Percentiles rank a stretch among this genome's conserved stretches.
Evolutionary conservation across 768 basidiomycete genomes (phyloP).

Genomic region (Pulveroboletus ravenelii): DNA sequence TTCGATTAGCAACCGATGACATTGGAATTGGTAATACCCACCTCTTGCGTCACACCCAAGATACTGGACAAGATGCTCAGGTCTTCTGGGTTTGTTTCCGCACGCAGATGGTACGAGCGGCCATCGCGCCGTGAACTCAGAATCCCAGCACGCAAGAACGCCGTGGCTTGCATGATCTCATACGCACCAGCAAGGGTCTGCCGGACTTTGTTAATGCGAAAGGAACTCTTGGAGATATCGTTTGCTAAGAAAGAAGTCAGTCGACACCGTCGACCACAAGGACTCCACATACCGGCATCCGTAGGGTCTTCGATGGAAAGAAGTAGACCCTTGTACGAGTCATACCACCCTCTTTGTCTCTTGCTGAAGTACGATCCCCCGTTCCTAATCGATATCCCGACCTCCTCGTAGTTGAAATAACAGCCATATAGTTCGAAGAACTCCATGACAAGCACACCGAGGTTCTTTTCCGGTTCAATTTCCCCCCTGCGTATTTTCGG

Average conservation of each 20-base stretch:
- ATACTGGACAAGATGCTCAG: constrained; percentile 77
- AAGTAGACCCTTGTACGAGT: constrained; percentile 49
- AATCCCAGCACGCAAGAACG: constrained; percentile 61
- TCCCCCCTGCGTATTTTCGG: constrained; percentile 88
- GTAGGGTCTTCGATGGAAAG: constrained; percentile 93
- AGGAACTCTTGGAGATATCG: constrained; percentile 89
- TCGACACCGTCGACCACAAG: not conserved
- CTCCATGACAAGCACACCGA: constrained; percentile 93
- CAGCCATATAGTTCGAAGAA: constrained; percentile 95
- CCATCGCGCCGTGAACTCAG: constrained; percentile 53
- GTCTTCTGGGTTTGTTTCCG: constrained; percentile 49
- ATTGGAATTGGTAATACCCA: constrained; percentile 29
- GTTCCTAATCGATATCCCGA: constrained; percentile 82
- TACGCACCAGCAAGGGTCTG: constrained; percentile 80
- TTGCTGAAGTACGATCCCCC: constrained; percentile 91
- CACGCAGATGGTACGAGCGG: constrained; percentile 41
- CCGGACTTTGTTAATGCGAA: constrained; percentile 75
- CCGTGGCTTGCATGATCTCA: constrained; percentile 69
- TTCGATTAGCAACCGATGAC: constrained; percentile 1
- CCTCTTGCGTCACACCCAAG: constrained; percentile 82
- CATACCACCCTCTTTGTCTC: constrained; percentile 73
- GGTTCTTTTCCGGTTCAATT: constrained; percentile 80
- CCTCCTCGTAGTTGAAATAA: constrained; percentile 87
- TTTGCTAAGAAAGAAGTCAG: constrained; percentile 53
- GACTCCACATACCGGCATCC: constrained; percentile 64